Evolutionary conservation across 1,139 yeast genomes (phyloP), one percentile per base, ranked within the genome.

Genomic region (Yamadazyma taylorii): DNA sequence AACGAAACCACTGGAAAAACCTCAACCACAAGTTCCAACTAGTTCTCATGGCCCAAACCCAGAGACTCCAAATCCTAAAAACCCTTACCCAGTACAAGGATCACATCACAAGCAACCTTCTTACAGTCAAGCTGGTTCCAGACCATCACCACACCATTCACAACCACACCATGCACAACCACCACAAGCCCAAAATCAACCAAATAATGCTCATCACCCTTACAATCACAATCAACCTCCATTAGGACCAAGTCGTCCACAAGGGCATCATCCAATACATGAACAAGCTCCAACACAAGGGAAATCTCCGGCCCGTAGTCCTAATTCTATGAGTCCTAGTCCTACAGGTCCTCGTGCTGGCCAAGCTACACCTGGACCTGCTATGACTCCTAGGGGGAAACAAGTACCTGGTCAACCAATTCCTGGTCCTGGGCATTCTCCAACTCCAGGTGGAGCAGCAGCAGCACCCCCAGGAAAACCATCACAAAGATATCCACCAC

Each of bases 341-440:
- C n/a, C n/a, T n/a, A n/a, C n/a, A n/a, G n/a, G n/a, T n/a, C n/a
- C n/a, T n/a, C n/a, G n/a, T n/a, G n/a, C n/a, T n/a, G n/a, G n/a
- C n/a, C n/a, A n/a, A n/a, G n/a, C n/a, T n/a, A n/a, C n/a, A n/a
- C 21, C 45, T 40, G 21, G 38, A 40, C 24, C 46, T 32, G 15
- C 40, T 30, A 21, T 26, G 21, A 3, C 15, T 14, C 16, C 34
- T 6, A 12, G 26, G 11, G 5, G n/a, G 5, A 24, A 24, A 11
- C 26, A 5, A 5, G 6, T 11, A 5, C 11, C 26, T 11, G 26
- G 26, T 6, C 26, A 24, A 24, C n/a, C 26, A 12, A 5, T 6
- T 6, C 26, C n/a, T 11, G n/a, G n/a, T n/a, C 26, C 6, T 11
- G 26, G 26, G 11, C 26, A 11, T 24, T 24, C 26, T 13, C 33